Evolutionary conservation across 768 basidiomycete genomes (phyloP).

Genomic region (Boletus coccyginus): DNA sequence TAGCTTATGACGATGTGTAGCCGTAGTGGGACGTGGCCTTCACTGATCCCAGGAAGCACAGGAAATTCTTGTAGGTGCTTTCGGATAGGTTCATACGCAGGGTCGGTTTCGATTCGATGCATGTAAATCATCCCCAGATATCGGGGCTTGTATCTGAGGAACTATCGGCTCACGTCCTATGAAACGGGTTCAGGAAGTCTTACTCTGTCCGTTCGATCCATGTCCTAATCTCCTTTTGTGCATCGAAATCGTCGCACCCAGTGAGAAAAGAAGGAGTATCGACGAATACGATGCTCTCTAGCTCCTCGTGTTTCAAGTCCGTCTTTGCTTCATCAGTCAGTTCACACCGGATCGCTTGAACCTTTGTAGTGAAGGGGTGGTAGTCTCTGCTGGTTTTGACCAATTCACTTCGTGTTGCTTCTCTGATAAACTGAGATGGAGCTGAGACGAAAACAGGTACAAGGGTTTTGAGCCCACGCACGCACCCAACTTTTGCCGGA

Average conservation of each 20-base stretch:
- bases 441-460: background rate
- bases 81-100: background rate
- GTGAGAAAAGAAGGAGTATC: constrained; percentile 24
- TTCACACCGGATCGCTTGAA: constrained; percentile 15
- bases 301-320: background rate
- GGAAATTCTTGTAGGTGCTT: constrained; percentile 6
- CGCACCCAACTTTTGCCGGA: constrained; percentile 22
- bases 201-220: constrained; percentile 4
- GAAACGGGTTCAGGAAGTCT: background rate
- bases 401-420: constrained; percentile 1
- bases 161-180: background rate
- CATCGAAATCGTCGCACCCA: constrained; percentile 1
- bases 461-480: background rate
- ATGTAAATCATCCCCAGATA: constrained; percentile 16
- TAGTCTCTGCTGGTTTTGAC: background rate
- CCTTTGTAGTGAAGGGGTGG: constrained; percentile 4
- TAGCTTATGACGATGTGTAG: constrained; percentile 12
- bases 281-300: constrained; percentile 16
- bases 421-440: constrained; percentile 9
- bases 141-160: constrained; percentile 3
- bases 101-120: constrained; percentile 19
- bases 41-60: background rate
- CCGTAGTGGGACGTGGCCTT: background rate
- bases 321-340: constrained; percentile 6
- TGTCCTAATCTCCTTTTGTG: background rate